phyloP scores from a whole-genome alignment of 2,329 filamentous ascomycete genomes.

The Botrytis elliptica region DNA sequence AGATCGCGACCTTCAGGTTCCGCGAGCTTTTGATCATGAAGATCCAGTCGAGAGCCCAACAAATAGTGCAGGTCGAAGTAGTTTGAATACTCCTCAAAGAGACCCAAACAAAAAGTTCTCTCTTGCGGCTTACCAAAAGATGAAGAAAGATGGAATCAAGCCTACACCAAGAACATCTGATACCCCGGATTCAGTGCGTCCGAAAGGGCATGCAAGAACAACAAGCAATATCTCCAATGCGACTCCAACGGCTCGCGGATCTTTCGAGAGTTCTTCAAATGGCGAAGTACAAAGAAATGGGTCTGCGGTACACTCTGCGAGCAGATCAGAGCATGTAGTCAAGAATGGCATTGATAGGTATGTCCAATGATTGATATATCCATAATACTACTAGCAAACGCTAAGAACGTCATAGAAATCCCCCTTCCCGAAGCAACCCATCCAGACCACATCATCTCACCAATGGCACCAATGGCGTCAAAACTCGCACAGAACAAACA shows the following conservation, averaged over 20 bases:
- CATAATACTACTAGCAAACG: too few species aligned
- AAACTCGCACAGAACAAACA: background rate
- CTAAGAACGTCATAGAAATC: constrained; percentile 13
- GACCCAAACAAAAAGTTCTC: constrained; percentile 37
- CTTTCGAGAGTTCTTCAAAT: constrained; percentile 26
- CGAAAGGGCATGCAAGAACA: constrained; percentile 27
- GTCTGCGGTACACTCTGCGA: constrained; percentile 15
- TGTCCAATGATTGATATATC: background rate
- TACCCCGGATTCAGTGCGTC: constrained; percentile 23
- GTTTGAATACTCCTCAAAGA: constrained; percentile 35
- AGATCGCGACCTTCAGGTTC: constrained; percentile 33
- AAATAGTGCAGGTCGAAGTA: constrained; percentile 32
- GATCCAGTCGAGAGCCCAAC: constrained; percentile 31
- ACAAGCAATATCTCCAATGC: constrained; percentile 26
- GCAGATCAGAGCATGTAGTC: constrained; percentile 10
- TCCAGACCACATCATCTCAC: constrained; percentile 53
- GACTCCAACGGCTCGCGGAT: constrained; percentile 31
- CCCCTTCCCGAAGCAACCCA: constrained; percentile 37
- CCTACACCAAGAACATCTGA: constrained; percentile 27
- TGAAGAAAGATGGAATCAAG: constrained; percentile 35
- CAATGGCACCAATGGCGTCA: constrained; percentile 29
- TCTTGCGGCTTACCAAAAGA: constrained; percentile 38
- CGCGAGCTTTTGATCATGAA: constrained; percentile 36
- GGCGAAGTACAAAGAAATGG: constrained; percentile 31
- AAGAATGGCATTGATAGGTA: constrained; percentile 22